Evolutionary conservation across 306 rosid species (phyloP), one percentile per base, ranked within the genome.

Genomic region (Datisca glomerata): DNA sequence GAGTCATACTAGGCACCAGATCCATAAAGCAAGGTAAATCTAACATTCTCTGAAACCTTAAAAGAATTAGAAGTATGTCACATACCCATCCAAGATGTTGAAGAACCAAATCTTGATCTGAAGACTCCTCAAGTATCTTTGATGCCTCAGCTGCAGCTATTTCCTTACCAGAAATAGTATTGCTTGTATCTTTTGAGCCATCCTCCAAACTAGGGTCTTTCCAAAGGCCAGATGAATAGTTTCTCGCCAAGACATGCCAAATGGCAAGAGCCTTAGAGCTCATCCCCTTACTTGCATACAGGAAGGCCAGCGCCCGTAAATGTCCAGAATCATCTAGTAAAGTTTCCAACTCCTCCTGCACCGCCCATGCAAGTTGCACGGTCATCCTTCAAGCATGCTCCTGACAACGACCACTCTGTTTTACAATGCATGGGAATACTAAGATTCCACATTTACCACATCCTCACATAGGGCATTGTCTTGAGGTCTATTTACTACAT

Each of bases 1-100:
- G 24, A 19, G 25, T 37, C 18, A 19, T 8, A 47, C 62, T 32
- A 55, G 53, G 24, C 21, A 60, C 15, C 6, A 8, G 24, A 43
- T 19, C 13, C 31, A 42, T 8, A 7, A 55, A 21, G 22, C 40
- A 55, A 53, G 18, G 18, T 13, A 16, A 54, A 1, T 12, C n/a
- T 19, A 21, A 3, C 41, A 57, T 14, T 39, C 24, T 39, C 16
- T 14, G 58, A 25, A 59, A 54, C 11, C 6, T 19, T 41, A 4
- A 9, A 16, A 44, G 28, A 14, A 25, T 20, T 1, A 47, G 29
- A 29, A 53, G 28, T 42, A 27, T 21, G 44, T 39, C 37, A 25
- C 65, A 41, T 77, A 89, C 97, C 97, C 97, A 89, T 77, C 93
- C 95, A 63, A 89, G 80, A 77, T 89, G 91, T 53, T 74, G 93